Evolutionary conservation across 495 filamentous ascomycete genomes (phyloP).

Genomic region (Penicillium turbatum): DNA sequence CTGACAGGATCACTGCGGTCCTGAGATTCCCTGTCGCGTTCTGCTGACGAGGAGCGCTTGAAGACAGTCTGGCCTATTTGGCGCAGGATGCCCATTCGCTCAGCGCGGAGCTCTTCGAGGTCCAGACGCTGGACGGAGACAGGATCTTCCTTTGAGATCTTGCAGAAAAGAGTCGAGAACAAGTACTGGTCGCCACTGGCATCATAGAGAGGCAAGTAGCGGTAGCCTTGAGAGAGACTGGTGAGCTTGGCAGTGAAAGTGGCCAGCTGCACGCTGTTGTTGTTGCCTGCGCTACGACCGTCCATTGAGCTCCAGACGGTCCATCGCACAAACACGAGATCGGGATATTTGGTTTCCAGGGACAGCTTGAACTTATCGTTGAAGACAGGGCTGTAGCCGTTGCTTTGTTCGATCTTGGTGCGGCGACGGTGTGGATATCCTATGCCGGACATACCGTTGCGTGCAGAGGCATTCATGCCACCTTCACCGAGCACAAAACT

Average conservation of each 20-base stretch:
- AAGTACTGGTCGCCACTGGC: conserved; percentile 83
- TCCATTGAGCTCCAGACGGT: conserved; percentile 80
- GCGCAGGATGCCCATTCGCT: conserved; percentile 47
- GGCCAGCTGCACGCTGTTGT: conserved; percentile 63
- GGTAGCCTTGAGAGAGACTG: conserved; percentile 90
- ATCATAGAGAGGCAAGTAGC: conserved; percentile 90
- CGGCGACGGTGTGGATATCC: conserved; percentile 72
- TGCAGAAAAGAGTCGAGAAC: conserved; percentile 91
- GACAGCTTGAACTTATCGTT: conserved; percentile 69
- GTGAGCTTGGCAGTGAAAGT: conserved; percentile 89
- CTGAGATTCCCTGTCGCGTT: conserved; percentile 37
- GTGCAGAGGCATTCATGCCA: conserved; percentile 64
- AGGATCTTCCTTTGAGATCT: conserved; percentile 63
- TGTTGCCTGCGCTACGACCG: conserved; percentile 58
- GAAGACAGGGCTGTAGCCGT: conserved; percentile 89
- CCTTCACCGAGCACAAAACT: conserved; percentile 60
- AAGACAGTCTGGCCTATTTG: conserved; percentile 49
- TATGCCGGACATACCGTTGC: conserved; percentile 64
- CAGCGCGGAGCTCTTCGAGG: conserved; percentile 47
- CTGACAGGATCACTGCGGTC: conserved; percentile 32
- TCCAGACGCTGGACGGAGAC: conserved; percentile 45
- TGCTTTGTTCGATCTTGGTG: conserved; percentile 73
- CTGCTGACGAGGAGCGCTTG: conserved; percentile 47
- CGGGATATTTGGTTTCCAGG: conserved; percentile 84
- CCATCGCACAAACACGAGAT: conserved; percentile 89